Evolutionary conservation across 148 eudicot genomes (phyloP).

Genomic region (Vaccinium myrtillus): DNA sequence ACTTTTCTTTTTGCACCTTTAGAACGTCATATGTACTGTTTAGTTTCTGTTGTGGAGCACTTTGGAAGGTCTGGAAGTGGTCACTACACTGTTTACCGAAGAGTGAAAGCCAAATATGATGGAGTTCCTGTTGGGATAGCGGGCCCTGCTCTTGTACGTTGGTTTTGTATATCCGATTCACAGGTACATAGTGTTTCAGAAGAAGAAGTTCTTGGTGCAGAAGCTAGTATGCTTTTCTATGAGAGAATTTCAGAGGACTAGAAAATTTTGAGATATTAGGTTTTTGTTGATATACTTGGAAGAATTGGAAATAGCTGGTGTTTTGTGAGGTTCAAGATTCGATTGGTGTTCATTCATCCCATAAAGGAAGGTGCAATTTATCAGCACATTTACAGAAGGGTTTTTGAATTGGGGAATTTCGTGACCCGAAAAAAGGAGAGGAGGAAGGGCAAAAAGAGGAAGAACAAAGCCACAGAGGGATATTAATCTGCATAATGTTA

Average conservation of each 20-base stretch:
- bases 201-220: conserved; percentile 72
- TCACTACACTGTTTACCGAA: conserved; percentile 86
- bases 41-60: conserved; percentile 86
- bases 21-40: conserved; percentile 42
- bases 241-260: conserved; percentile 47
- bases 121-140: conserved; percentile 23
- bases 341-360: too few species aligned
- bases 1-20: conserved; percentile 14
- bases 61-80: conserved; percentile 73
- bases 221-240: conserved; percentile 82
- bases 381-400: too few species aligned
- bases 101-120: conserved; percentile 31
- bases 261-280: neutral
- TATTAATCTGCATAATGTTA: too few species aligned
- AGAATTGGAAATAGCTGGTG: neutral
- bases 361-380: too few species aligned
- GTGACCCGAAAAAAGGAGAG: too few species aligned
- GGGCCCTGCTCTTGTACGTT: conserved; percentile 29
- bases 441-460: too few species aligned
- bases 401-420: too few species aligned
- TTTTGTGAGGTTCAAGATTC: neutral
- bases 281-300: neutral
- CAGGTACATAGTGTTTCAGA: conserved; percentile 59
- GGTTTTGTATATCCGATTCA: conserved; percentile 86
- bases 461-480: too few species aligned